Conservation (phyloP, 1,284 basidiomycete species). For the Chondrostereum purpureum region DNA sequence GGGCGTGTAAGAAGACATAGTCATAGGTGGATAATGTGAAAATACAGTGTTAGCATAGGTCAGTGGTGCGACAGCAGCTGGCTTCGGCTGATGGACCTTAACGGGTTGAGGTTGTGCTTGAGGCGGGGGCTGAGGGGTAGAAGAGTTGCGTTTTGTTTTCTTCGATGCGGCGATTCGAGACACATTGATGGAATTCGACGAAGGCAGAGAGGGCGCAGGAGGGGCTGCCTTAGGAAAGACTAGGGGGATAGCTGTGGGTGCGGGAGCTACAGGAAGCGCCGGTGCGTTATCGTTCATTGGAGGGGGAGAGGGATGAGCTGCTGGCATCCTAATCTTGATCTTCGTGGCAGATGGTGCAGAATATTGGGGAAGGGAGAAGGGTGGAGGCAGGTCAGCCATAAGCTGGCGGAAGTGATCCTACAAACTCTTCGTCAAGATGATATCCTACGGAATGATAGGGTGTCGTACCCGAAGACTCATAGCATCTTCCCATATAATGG, state of each 20-base stretch:
- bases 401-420: slow-evolving; percentile 66
- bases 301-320: slow-evolving; percentile 15
- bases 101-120: background rate
- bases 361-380: slow-evolving; percentile 57
- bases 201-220: slow-evolving; percentile 11
- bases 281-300: slow-evolving; percentile 12
- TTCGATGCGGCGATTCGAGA: background rate
- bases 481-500: slow-evolving; percentile 73
- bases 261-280: slow-evolving; percentile 28
- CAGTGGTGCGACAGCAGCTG: background rate
- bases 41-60: background rate
- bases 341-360: slow-evolving; percentile 45
- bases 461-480: slow-evolving; percentile 49
- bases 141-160: background rate
- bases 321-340: slow-evolving; percentile 63
- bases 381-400: slow-evolving; percentile 69
- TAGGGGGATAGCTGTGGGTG: slow-evolving; percentile 5
- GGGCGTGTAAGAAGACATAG: slow-evolving; percentile 13
- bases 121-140: background rate
- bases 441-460: slow-evolving; percentile 6
- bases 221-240: slow-evolving; percentile 13
- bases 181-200: slow-evolving; percentile 7
- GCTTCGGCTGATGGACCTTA: too few relatives aligned
- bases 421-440: slow-evolving; percentile 13
- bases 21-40: slow-evolving; percentile 1